A percentile compares a stretch with the other conserved stretches of the same genome.
phyloP scores from a whole-genome alignment of 2,329 filamentous ascomycete genomes.

The Scytalidium sp. region DNA sequence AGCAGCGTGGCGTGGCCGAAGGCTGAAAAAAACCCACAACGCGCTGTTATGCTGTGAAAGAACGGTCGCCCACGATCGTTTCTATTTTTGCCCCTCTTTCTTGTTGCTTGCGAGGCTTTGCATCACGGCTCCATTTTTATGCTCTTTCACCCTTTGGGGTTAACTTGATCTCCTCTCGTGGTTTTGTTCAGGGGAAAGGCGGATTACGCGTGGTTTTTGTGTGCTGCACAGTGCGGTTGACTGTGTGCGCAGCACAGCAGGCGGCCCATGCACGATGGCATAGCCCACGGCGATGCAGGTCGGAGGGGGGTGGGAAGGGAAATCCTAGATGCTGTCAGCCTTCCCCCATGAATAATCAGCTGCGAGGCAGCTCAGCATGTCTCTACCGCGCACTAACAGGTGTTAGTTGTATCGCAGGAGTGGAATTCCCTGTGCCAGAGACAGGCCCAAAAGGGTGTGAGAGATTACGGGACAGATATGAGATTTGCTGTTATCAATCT shows the following conservation, averaged over 20 bases:
- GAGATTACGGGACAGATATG: too few relatives aligned
- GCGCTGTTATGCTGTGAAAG: background rate
- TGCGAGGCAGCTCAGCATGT: background rate
- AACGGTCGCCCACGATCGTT: background rate
- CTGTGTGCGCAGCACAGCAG: conserved; percentile 10
- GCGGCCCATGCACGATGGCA: conserved; percentile 13
- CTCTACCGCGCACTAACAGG: too few relatives aligned
- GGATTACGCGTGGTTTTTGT: background rate
- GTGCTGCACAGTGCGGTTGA: conserved; percentile 11
- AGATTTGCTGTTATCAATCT: too few relatives aligned
- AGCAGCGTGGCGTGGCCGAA: background rate
- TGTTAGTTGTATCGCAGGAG: too few relatives aligned
- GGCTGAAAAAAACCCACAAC: background rate
- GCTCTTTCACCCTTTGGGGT: too few relatives aligned
- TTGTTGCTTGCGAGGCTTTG: background rate
- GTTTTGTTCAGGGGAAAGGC: background rate
- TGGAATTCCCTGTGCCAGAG: too few relatives aligned
- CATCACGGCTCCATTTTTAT: conserved; percentile 1
- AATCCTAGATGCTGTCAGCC: conserved; percentile 1
- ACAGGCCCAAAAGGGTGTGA: too few relatives aligned
- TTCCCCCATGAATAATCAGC: background rate
- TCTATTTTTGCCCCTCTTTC: background rate
- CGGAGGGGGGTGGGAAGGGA: conserved; percentile 8
- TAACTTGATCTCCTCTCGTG: too few relatives aligned
- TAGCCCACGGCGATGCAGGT: conserved; percentile 7